Percentiles rank a stretch among this genome's conserved stretches.
phyloP scores from a whole-genome alignment of 148 eudicot genomes.

The Rhododendron ovatum region DNA sequence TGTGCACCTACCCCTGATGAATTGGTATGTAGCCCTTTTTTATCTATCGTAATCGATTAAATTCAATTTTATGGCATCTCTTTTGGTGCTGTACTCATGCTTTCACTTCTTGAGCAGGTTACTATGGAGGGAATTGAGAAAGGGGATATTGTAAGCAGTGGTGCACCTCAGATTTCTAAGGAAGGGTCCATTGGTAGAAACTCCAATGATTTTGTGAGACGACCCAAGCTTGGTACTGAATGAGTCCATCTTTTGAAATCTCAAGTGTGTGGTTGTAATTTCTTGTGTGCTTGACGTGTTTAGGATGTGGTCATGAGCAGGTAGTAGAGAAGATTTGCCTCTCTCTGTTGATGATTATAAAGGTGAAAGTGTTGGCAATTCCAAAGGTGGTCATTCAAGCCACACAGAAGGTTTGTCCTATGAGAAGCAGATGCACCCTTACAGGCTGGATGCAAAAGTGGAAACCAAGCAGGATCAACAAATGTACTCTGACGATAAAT shows the following conservation, averaged over 20 bases:
- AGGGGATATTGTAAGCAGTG: constrained; percentile 83
- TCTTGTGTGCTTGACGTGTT: constrained; percentile 10
- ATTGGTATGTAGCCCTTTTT: constrained; percentile 36
- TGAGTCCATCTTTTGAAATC: background rate
- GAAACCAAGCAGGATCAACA: constrained; percentile 33
- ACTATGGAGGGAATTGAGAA: constrained; percentile 82
- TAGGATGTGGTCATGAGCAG: constrained; percentile 33
- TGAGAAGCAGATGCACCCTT: constrained; percentile 34
- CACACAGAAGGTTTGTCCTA: constrained; percentile 23
- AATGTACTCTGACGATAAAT: constrained; percentile 26
- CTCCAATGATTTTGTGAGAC: constrained; percentile 58
- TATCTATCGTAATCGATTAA: background rate
- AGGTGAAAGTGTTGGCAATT: constrained; percentile 35
- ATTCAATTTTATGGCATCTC: background rate
- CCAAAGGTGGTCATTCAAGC: constrained; percentile 27
- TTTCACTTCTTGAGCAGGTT: constrained; percentile 37
- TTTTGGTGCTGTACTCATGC: constrained; percentile 15
- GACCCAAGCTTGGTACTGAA: constrained; percentile 57
- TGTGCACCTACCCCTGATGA: constrained; percentile 71
- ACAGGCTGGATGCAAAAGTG: constrained; percentile 28
- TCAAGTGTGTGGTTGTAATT: background rate
- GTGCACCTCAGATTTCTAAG: constrained; percentile 73
- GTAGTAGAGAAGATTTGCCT: constrained; percentile 64
- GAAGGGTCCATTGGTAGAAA: constrained; percentile 70
- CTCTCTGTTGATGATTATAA: constrained; percentile 40